phyloP scores from a whole-genome alignment of 2,329 filamentous ascomycete genomes.

The Exophiala bonariae region DNA sequence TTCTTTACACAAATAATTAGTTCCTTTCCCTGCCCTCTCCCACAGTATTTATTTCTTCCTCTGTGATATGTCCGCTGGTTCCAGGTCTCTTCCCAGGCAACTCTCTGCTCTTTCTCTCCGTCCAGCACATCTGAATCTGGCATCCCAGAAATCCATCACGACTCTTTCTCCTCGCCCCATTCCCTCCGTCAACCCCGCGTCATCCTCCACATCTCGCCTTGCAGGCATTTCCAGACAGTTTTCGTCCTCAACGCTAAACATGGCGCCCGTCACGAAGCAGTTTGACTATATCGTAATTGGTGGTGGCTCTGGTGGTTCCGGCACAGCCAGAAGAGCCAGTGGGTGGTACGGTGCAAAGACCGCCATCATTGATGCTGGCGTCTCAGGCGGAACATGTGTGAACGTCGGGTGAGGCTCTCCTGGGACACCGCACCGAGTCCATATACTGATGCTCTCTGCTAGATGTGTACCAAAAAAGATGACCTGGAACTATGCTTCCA shows the following conservation, averaged over 20 bases:
- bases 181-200: slow-evolving; percentile 12
- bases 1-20: too few relatives aligned
- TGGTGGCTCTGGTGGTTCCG: slow-evolving; percentile 54
- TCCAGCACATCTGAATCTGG: slow-evolving; percentile 11
- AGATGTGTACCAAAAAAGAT: slow-evolving; percentile 56
- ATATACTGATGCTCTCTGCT: slow-evolving; percentile 7
- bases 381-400: slow-evolving; percentile 52
- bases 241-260: slow-evolving; percentile 35
- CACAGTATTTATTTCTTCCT: too few relatives aligned
- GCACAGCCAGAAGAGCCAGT: slow-evolving; percentile 49
- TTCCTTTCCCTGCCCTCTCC: too few relatives aligned
- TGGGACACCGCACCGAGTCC: slow-evolving; percentile 3
- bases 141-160: slow-evolving; percentile 5
- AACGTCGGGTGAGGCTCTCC: slow-evolving; percentile 49
- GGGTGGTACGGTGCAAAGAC: slow-evolving; percentile 55
- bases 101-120: slow-evolving; percentile 8
- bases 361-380: slow-evolving; percentile 50
- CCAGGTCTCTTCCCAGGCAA: slow-evolving; percentile 14
- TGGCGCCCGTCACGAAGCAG: slow-evolving; percentile 49
- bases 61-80: slow-evolving; percentile 24
- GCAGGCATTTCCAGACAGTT: slow-evolving; percentile 43
- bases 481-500: slow-evolving; percentile 53
- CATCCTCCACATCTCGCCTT: slow-evolving; percentile 34
- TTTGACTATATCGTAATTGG: slow-evolving; percentile 59
- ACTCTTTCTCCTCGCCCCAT: not conserved